Base-by-base conservation (phyloP, 495 filamentous ascomycete genomes). In the Jackrogersella multiformis region DNA sequence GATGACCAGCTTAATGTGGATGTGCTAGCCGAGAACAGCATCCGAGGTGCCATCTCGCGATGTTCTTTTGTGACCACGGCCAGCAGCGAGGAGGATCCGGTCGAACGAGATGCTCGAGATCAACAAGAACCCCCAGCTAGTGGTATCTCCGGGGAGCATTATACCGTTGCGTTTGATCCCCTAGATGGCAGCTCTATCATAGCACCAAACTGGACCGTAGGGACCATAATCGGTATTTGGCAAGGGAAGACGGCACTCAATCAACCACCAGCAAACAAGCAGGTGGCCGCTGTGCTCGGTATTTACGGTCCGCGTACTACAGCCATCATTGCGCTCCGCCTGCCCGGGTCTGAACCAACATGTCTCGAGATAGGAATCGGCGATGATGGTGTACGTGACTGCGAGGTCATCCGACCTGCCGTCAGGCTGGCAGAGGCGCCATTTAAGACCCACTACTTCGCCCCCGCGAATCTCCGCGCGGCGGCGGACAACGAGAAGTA, bases 1-100 rank as follows among this genome's bases (percentile, higher is more conserved):
- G 84, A 86, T 61, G 79, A 81, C 66, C 84, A 86, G 66, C 76
- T 86, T 42, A 86, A 86, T 69, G 81, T 86, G 51, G 84, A 86
- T 61, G 77, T 86, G 9, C 15, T 78, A 1, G 77, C 81, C n/a
- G 83, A 86, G 62, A 55, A 74, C 15, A 61, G 74, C 61, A 76
- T 86, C 44, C 77, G 83, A 52, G 41, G 56, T 0, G 80, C 78
- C 5, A 68, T 84, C 24, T 69, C 75, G 7, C 58, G 64, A 9
- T 84, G 81, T 48, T 76, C 80, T 5, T 71, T 75, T 7, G 75
- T 84, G 1, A 53, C 68, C 23, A 80, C 78, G 0, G 83, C 81
- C 5, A 82, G 79, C 66, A 84, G 81, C 72, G 84, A 86, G 60
- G 84, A 86, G 68, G 81, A 85, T 36, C 82, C 82, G 2, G 64